Evolutionary conservation across 208 protist genomes (phyloP), one percentile per base, ranked within the genome.

Genomic region (Wallacemonas sp.): DNA sequence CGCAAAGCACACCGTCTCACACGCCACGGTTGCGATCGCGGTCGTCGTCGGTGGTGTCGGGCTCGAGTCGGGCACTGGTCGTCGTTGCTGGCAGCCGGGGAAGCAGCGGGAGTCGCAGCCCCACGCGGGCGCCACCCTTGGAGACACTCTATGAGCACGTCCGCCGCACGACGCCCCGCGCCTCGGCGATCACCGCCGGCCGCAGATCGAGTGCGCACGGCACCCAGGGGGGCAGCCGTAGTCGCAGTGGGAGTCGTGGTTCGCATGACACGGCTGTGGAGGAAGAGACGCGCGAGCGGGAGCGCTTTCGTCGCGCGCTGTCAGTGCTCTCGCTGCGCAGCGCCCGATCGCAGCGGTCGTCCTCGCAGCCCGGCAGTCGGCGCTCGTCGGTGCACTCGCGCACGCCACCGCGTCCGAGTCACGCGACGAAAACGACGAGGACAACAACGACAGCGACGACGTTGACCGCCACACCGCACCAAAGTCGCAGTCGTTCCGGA

Each of bases 71-170:
- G 17, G 47, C 47, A 9, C 26, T 55, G 4, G 47, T 55, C 6
- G 47, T 32, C n/a, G n/a, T n/a, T n/a, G n/a, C n/a, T n/a, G 8
- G 27, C 16, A 23, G 11, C 1, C 16, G 26, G 3, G 16, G 52
- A 8, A 27, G 23, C 38, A 5, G n/a, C 34, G 16, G 4, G 19
- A 2, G 32, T 12, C 14, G n/a, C n/a, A 61, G 14, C 2, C 23
- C 58, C 5, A 21, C 16, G 8, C 1, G 27, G 4, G 11, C 36
- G n/a, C 39, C 66, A 19, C 12, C 41, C n/a, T 55, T 83, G 33
- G 78, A 80, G 43, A 75, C 65, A 17, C 60, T 83, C 9, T 74
- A 76, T 29, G 62, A 78, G 16, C 70, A 80, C 63, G 44, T 80
- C 2, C 52, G 32, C 16, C 52, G 34, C 34, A 26, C 63, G 36